Base-by-base conservation (phyloP, 148 eudicot genomes). In the Nepenthes mirabilis region DNA sequence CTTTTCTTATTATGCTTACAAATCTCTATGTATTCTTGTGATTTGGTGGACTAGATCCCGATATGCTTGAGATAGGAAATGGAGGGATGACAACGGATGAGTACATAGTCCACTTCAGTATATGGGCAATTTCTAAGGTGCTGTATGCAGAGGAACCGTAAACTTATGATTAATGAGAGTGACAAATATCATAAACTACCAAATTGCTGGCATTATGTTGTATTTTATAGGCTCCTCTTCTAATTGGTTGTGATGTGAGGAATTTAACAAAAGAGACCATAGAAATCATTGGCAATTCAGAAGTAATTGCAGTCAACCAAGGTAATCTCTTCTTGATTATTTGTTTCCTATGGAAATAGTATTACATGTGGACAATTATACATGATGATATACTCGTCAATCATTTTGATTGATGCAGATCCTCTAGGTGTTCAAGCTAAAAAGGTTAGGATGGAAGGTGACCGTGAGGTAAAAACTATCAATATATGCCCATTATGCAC, bases 31-130 rank as follows among this genome's bases (percentile, higher is more conserved):
- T 33, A 34, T 14, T 45, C 5, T 45, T 11, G 6, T 55, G 14
- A 36, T 43, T 54, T 11, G 34, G 33, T 50, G 60, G 45, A 43
- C 58, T 77, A 88, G 96, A 89, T 73, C 96, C 96, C 9, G 96
- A 89, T 71, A 89, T 89, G 96, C 91, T 89, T 70, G 96, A 89
- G 75, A 76, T 89, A 13, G 96, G 96, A 59, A 85, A 89, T 68
- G 96, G 96, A 72, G 83, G 93, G 55, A 89, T 89, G 96, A 74
- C 77, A 0, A 79, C 72, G 48, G 61, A 74, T 1, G 90, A 89
- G 64, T 85, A 89, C 74, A 79, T 74, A 5, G 81, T 81, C 59
- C 96, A 89, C 65, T 89, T 89, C 56, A 85, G 96, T 48, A 40
- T 89, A 62, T 85, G 96, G 96, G 90, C 96, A 6, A 77, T 81